Conservation (phyloP, 179 eudicot genomes). For the Nepenthes alata region DNA sequence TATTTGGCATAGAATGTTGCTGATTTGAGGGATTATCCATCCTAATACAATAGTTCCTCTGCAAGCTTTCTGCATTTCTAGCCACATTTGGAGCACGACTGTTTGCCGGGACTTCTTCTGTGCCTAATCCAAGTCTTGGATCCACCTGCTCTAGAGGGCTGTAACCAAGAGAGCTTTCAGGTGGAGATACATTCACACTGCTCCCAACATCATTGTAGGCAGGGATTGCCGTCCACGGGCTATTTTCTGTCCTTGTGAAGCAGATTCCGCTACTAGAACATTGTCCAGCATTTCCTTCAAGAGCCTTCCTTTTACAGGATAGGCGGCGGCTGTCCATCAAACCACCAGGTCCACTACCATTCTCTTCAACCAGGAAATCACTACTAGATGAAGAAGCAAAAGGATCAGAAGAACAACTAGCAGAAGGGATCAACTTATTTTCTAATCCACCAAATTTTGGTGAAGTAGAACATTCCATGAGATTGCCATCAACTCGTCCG, state of each 20-base stretch:
- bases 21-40: conserved; percentile 30
- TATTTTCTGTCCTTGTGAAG: conserved; percentile 28
- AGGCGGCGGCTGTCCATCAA: conserved; percentile 50
- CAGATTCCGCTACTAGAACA: conserved; percentile 51
- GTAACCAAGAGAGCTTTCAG: conserved; percentile 19
- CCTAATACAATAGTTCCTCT: conserved; percentile 32
- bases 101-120: conserved; percentile 30
- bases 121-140: conserved; percentile 48
- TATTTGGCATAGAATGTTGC: conserved; percentile 34
- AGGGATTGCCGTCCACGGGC: conserved; percentile 35
- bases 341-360: conserved; percentile 38
- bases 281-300: conserved; percentile 54
- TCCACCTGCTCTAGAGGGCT: conserved; percentile 26
- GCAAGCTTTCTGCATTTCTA: conserved; percentile 32
- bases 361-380: conserved; percentile 35
- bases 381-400: conserved; percentile 32
- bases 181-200: conserved; percentile 21
- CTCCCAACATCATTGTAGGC: conserved; percentile 23
- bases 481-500: conserved; percentile 23
- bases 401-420: conserved; percentile 37
- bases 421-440: conserved; percentile 18
- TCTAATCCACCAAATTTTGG: conserved; percentile 25
- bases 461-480: conserved; percentile 26
- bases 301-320: conserved; percentile 67
- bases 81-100: conserved; percentile 19